Evolutionary conservation across 225 moss, liverwort and hornwort species (phyloP).

Genomic region (Ulota crispa): DNA sequence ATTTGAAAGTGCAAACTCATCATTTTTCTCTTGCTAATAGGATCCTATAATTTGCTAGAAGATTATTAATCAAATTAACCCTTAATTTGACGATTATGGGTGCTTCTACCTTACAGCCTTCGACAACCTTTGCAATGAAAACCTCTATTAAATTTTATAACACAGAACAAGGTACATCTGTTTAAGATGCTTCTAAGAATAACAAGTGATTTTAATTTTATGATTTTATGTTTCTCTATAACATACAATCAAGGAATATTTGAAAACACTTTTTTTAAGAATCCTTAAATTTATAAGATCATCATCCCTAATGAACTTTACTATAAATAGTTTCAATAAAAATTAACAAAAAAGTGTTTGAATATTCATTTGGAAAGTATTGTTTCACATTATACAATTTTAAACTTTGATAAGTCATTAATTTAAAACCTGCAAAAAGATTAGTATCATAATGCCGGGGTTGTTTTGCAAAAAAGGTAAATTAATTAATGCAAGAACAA

Average conservation of each 20-base stretch:
- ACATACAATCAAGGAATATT: neutral
- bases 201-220: neutral
- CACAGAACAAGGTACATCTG: neutral
- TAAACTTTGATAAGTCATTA: neutral
- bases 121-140: neutral
- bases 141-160: neutral
- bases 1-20: too few relatives aligned
- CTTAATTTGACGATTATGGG: too few relatives aligned
- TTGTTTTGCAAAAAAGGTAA: neutral
- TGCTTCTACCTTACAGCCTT: too few relatives aligned
- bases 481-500: neutral
- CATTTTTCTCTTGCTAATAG: too few relatives aligned
- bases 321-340: neutral
- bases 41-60: too few relatives aligned
- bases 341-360: too few relatives aligned
- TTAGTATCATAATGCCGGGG: fast-evolving
- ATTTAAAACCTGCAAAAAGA: neutral
- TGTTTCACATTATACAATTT: neutral
- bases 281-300: neutral
- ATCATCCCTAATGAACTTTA: neutral
- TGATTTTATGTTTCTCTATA: neutral
- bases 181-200: neutral
- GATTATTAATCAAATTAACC: too few relatives aligned
- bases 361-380: too few relatives aligned
- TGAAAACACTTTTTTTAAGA: neutral